Evolutionary conservation across 305 asterid species (phyloP), one percentile per base, ranked within the genome.

Genomic region (Fraxinus xanthoxyloides): DNA sequence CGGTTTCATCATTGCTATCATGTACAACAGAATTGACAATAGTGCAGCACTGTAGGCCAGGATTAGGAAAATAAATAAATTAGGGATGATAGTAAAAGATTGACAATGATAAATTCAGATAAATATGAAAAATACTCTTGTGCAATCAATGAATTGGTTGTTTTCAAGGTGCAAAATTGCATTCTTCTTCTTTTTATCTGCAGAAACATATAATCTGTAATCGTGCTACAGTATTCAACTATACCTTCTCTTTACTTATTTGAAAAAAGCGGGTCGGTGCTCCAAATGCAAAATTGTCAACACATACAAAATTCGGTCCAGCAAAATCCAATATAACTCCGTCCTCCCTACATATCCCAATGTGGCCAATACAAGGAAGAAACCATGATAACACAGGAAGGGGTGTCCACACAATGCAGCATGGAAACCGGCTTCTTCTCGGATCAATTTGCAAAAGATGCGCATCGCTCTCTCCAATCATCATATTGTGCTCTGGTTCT

Each of bases 391-490:
- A n/a, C 79, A 95, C 89, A 13, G 98, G 99, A 56, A 95, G 97
- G 5, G 99, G 99, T 36, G 97, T 80, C 98, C 99, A 95, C 77
- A 94, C 98, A 79, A 95, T 92, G 95, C 97, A 93, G 87, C 84
- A 85, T 0, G 99, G 98, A 73, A 93, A 95, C 54, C 97, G 90
- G 80, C 86, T 90, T 81, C 90, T 87, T 72, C 80, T 82, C n/a
- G 92, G 89, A 87, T 93, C 95, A 69, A 93, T 87, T 79, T 87
- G 86, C 89, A 77, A 77, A 13, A 87, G 40, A 10, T 72, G 88
- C 0, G 61, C 17, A 48, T 51, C 76, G 35, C 74, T 69, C 75
- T 86, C 92, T 81, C 84, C 95, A 59, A 94, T 87, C 92, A 87
- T 87, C 89, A 93, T 83, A 73, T 86, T 82, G 73, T 84, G 92